phyloP scores from a whole-genome alignment of 352 stramenopile species.

The Phytophthora pistaciae region DNA sequence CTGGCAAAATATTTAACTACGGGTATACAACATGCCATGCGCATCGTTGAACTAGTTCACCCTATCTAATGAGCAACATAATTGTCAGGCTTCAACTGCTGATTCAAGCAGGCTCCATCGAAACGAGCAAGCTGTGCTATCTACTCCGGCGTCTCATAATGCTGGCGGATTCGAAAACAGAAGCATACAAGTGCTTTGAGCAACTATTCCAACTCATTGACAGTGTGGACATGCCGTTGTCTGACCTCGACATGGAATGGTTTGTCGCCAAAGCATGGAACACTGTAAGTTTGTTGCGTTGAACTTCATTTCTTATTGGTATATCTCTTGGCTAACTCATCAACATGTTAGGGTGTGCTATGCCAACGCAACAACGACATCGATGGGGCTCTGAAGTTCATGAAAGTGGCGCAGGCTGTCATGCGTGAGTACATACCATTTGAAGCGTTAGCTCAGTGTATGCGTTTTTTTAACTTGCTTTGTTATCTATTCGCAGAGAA shows the following conservation, averaged over 20 bases:
- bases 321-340: constrained; percentile 9
- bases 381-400: constrained; percentile 48
- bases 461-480: constrained; percentile 1
- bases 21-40: constrained; percentile 36
- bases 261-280: constrained; percentile 84
- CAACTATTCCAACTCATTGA: constrained; percentile 67
- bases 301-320: neutral
- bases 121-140: constrained; percentile 56
- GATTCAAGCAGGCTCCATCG: constrained; percentile 50
- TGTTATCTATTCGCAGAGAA: constrained; percentile 32
- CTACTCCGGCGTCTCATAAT: constrained; percentile 69
- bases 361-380: constrained; percentile 42
- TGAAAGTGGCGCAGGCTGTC: constrained; percentile 50
- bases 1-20: constrained; percentile 68
- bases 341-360: constrained; percentile 41
- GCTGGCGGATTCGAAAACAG: constrained; percentile 53
- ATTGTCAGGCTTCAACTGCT: constrained; percentile 63
- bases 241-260: constrained; percentile 72
- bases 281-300: constrained; percentile 47
- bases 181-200: constrained; percentile 64
- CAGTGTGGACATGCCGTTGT: constrained; percentile 55
- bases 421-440: constrained; percentile 39
- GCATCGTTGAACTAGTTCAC: neutral
- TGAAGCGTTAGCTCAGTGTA: neutral
- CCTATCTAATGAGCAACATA: neutral